phyloP scores from a whole-genome alignment of 306 rosid species.

The Gastrolobium villosum region DNA sequence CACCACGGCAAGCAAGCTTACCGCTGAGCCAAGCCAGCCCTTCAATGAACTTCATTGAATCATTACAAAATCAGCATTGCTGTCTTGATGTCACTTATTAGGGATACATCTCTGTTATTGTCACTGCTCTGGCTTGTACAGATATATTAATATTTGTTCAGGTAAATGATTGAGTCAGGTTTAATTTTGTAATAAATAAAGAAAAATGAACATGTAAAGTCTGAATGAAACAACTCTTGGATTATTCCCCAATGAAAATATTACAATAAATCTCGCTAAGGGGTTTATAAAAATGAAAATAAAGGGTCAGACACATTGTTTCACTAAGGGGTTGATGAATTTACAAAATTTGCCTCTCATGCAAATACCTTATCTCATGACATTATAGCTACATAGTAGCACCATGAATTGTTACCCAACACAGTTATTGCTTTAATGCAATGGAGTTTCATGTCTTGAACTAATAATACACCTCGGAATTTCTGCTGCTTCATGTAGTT shows the following conservation, averaged over 20 bases:
- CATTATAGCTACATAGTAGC: neutral
- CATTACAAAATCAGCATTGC: slow-evolving; percentile 21
- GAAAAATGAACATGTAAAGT: neutral
- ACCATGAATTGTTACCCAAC: neutral
- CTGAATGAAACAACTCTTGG: neutral
- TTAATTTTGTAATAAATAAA: neutral
- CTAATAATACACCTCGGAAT: slow-evolving; percentile 3
- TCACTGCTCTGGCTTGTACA: neutral
- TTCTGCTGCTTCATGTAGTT: neutral
- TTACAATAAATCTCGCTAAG: slow-evolving; percentile 12
- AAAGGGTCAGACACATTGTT: too few species aligned
- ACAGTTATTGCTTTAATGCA: slow-evolving; percentile 12
- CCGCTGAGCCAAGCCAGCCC: too few species aligned
- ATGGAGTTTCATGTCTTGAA: slow-evolving; percentile 1
- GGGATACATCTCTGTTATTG: neutral
- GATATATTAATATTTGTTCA: neutral
- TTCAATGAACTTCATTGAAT: neutral
- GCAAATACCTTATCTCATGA: neutral
- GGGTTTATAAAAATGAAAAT: neutral
- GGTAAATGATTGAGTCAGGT: neutral
- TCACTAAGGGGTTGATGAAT: neutral
- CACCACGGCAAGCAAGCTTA: too few species aligned
- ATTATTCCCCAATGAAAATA: neutral
- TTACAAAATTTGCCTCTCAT: neutral
- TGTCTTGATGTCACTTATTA: slow-evolving; percentile 1